Percentiles rank a stretch among this genome's conserved stretches.
Conservation (phyloP, 306 rosid species). For the Mimosa bimucronata region DNA sequence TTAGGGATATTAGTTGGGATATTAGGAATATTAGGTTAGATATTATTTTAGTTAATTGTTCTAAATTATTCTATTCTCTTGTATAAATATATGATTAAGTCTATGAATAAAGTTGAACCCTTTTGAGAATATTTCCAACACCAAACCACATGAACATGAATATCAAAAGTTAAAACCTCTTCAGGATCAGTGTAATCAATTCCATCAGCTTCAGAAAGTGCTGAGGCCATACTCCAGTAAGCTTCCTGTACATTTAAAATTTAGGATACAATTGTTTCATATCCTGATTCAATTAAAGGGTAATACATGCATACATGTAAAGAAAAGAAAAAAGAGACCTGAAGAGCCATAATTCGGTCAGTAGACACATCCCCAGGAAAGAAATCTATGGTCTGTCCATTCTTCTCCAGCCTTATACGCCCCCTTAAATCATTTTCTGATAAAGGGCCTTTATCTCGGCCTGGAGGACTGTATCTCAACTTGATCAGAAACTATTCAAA, state of each 20-base stretch:
- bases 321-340: conserved; percentile 53
- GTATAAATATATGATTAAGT: too few relatives aligned
- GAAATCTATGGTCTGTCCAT: conserved; percentile 73
- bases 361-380: conserved; percentile 82
- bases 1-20: too few relatives aligned
- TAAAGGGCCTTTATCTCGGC: conserved; percentile 47
- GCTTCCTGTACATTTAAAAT: conserved; percentile 70
- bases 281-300: conserved; percentile 23
- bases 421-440: conserved; percentile 51
- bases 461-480: conserved; percentile 68
- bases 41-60: too few relatives aligned
- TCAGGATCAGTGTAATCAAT: conserved; percentile 98
- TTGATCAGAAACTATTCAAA: conserved; percentile 40
- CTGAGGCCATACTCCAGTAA: conserved; percentile 96
- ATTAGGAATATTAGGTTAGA: too few relatives aligned
- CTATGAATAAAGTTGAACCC: too few relatives aligned
- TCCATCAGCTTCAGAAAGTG: conserved; percentile 97
- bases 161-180: conserved; percentile 68
- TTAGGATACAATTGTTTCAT: conserved; percentile 31
- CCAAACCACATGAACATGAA: conserved; percentile 30
- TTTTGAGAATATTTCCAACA: too few relatives aligned
- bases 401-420: conserved; percentile 73
- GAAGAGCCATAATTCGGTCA: conserved; percentile 79
- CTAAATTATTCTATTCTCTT: too few relatives aligned
- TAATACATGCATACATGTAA: neutral